Evolutionary conservation across 176 grass and related monocot species (phyloP), one percentile per base, ranked within the genome.

Genomic region (Juncus inflexus): DNA sequence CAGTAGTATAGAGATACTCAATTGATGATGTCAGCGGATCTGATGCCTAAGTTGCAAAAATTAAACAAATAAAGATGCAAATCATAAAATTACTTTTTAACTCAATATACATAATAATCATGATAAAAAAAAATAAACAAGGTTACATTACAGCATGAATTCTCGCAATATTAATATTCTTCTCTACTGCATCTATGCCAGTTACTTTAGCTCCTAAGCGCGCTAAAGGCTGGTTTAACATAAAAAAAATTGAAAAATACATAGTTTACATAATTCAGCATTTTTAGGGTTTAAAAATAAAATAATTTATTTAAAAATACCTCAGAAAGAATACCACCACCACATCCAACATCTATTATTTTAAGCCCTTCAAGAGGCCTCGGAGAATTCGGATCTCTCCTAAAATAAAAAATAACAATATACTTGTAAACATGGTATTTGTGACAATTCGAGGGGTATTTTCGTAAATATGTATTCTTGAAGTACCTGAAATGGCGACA

Each of bases 291-390:
- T 47, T 3, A 39, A 62, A 41, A n/a, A 40, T 0, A 37, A 62
- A 41, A 19, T 57, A 9, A 2, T 53, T 50, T 52, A 37, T 53
- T 6, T 14, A 67, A 54, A 10, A 67, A 67, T 19, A 97, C 92
- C 87, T 97, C 87, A 67, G 87, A 83, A 11, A 97, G 65, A 81
- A 97, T 97, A 76, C 87, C 87, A 65, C 92, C 92, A 49, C 92
- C 92, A 72, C 92, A 97, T 86, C 92, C 92, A 81, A 97, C 87
- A 82, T 97, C 92, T 52, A 97, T 79, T 86, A 97, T 81, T 68
- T 72, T 91, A 65, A 97, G 84, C 38, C 85, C 92, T 82, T 97
- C 77, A 12, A 97, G 83, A 68, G 92, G 92, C 73, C 76, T 91
- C 36, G 77, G 76, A 35, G 84, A 91, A 86, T 74, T 77, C 71